Evolutionary conservation across 2,329 filamentous ascomycete species (phyloP), one percentile per base, ranked within the genome.

Genomic region (Calonectria crousiana): DNA sequence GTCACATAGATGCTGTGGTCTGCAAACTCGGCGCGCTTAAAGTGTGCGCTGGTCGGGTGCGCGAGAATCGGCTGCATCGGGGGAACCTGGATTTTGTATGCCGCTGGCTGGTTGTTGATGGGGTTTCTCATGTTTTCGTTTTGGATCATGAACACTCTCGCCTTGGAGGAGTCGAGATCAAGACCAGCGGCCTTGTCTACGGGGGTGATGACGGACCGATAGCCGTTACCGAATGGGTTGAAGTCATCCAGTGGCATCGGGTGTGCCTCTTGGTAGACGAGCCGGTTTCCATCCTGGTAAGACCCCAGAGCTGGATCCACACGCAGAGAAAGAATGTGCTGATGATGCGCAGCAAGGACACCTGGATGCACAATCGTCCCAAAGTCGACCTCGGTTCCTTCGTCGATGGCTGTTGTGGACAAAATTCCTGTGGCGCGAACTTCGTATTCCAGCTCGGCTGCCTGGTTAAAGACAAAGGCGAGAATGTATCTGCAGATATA

Each of bases 301-400:
- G 64, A 69, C 18, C 71, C 72, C 14, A 74, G 16, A 2, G 64
- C 62, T 5, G 91, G 91, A 79, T 93, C 91, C 16, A 93, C 86
- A 11, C 91, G 89, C 6, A 93, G 86, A 4, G 90, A 92, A 85
- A 96, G 95, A 82, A 95, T 93, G 83, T 95, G 94, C 81, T 96
- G 94, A 80, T 95, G 94, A 83, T 94, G 56, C 14, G 56, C 64
- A 16, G 72, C 72, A 11, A 74, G 68, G 3, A 74, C 72, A 6
- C 72, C 72, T 1, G 68, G 68, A 41, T 74, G 72, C 13, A 74
- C 72, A 1, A 74, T 53, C 13, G 72, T 74, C 5, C 72, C 72
- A 16, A 65, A 80, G 34, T 78, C 77, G n/a, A 76, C 74, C 41
- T 78, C 71, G 34, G 58, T 51, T 6, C 64, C 53, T 11, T 41